Percentiles rank a stretch among this genome's conserved stretches.
Evolutionary conservation across 2,329 filamentous ascomycete genomes (phyloP).

Genomic region (Calonectria pauciramosa): DNA sequence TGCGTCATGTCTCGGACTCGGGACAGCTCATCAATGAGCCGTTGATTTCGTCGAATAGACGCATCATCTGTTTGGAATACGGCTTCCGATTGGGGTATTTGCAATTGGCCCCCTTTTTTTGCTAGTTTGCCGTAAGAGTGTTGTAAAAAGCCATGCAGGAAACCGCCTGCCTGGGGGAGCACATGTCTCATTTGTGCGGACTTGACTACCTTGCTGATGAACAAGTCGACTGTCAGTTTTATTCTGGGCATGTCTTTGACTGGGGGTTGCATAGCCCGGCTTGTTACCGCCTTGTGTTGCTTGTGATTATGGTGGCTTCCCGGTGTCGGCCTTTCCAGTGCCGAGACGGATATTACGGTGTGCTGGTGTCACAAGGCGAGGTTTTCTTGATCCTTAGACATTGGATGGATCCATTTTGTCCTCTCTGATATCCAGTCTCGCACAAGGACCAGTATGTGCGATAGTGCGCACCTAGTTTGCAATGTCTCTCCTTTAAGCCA

Average conservation of each 20-base stretch:
- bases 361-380: not conserved
- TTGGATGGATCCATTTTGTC: not conserved
- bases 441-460: not conserved
- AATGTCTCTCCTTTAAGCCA: not conserved
- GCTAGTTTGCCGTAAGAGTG: not conserved
- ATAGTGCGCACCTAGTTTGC: not conserved
- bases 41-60: not conserved
- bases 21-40: not conserved
- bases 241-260: not conserved
- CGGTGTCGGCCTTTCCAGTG: not conserved
- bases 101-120: not conserved
- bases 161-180: not conserved
- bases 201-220: not conserved
- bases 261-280: not conserved
- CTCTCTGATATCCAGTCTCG: not conserved
- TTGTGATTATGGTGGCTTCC: not conserved
- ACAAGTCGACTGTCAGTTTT: not conserved
- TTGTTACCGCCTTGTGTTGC: not conserved
- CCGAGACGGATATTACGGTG: not conserved
- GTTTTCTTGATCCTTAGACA: not conserved
- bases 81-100: not conserved
- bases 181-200: not conserved
- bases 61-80: not conserved
- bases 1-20: not conserved
- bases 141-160: not conserved